Conservation (phyloP, 2,329 filamentous ascomycete species). For the Leptographium wingfieldii region DNA sequence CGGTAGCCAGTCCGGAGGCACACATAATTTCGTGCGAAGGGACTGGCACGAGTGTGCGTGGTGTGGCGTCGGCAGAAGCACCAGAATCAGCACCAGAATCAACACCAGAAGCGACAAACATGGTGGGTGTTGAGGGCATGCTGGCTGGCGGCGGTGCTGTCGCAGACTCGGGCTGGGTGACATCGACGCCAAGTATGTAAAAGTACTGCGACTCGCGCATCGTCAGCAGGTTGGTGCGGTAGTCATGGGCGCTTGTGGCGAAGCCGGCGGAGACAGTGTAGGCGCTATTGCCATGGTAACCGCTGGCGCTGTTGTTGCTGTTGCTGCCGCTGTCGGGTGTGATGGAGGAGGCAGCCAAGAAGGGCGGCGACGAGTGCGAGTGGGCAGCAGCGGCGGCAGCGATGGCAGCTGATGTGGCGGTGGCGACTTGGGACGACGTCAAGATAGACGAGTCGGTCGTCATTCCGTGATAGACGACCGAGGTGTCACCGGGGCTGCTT, state of each 20-base stretch:
- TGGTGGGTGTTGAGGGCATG: too few species aligned
- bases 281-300: too few species aligned
- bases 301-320: not conserved
- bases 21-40: not conserved
- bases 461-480: too few species aligned
- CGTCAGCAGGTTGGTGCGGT: not conserved
- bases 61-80: not conserved
- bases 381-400: not conserved
- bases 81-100: not conserved
- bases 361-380: not conserved
- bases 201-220: constrained; percentile 3
- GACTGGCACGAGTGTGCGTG: not conserved
- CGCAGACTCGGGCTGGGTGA: not conserved
- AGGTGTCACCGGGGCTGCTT: not conserved
- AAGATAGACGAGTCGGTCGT: not conserved
- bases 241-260: not conserved
- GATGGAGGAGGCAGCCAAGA: not conserved
- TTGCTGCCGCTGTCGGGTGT: not conserved
- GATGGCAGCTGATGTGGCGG: not conserved
- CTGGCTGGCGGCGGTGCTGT: too few species aligned
- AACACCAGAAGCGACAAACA: not conserved
- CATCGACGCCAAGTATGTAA: constrained; percentile 5
- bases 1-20: not conserved
- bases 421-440: not conserved
- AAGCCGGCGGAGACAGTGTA: not conserved